These are phyloP conservation scores for Cryptococcus jaspeensis DNA, from an alignment of 1,284 basidiomycete genomes.

Conservation along the genomic window DNA sequence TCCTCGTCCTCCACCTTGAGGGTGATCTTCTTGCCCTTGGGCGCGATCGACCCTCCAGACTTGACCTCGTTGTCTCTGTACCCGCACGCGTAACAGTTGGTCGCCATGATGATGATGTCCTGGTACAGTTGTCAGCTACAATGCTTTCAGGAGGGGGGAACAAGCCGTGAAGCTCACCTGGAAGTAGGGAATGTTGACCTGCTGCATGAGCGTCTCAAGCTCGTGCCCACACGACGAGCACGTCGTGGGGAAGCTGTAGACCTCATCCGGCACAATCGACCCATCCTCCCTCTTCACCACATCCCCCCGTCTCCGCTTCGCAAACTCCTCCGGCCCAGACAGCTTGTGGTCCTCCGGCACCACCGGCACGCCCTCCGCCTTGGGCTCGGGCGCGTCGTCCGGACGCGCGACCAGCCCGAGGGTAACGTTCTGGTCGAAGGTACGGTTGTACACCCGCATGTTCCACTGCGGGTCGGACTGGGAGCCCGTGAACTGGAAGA, in stretches of 20 bases:
- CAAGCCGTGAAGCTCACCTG: conserved; percentile 64
- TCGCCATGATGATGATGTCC: conserved; percentile 98
- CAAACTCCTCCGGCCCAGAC: conserved; percentile 46
- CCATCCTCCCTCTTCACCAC: conserved; percentile 39
- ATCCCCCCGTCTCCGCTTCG: conserved; percentile 27
- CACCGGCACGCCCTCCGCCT: conserved; percentile 37
- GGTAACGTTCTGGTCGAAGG: conserved; percentile 76
- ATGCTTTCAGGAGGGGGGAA: not conserved
- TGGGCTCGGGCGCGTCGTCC: conserved; percentile 34
- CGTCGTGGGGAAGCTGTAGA: conserved; percentile 81
- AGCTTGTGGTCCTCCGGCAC: conserved; percentile 56
- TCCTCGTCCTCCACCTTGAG: conserved; percentile 90
- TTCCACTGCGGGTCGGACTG: conserved; percentile 91
- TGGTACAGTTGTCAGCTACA: conserved; percentile 41
- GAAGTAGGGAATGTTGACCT: conserved; percentile 96
- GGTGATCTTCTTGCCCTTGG: conserved; percentile 79
- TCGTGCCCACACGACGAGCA: conserved; percentile 87
- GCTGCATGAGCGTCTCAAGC: conserved; percentile 91
- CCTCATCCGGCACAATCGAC: conserved; percentile 67
- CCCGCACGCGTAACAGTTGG: conserved; percentile 91
- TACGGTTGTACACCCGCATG: conserved; percentile 79
- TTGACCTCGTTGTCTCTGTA: conserved; percentile 99
- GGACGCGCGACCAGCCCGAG: conserved; percentile 64
- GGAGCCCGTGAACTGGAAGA: conserved; percentile 77
- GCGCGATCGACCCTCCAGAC: conserved; percentile 83